phyloP scores from a whole-genome alignment of 257 asterid genomes.

The Oldenlandia corymbosa region DNA sequence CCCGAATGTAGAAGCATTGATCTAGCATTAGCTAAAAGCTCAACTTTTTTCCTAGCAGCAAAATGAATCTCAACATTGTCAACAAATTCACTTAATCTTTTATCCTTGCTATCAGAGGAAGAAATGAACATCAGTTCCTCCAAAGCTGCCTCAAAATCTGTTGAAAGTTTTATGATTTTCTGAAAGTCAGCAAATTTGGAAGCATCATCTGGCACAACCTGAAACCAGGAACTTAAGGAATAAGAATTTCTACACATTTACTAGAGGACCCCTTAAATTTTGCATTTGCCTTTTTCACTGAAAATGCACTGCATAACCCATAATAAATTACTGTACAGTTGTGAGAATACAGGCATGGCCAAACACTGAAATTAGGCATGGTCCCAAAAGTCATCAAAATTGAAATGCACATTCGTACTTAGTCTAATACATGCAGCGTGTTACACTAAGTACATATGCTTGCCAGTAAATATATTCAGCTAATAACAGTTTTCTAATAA shows the following conservation, averaged over 20 bases:
- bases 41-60: conserved; percentile 79
- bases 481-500: too few species aligned
- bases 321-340: neutral
- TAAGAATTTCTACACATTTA: conserved; percentile 8
- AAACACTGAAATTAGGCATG: too few species aligned
- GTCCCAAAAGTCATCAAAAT: neutral
- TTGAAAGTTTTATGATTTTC: conserved; percentile 62
- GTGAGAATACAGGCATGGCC: neutral
- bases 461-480: too few species aligned
- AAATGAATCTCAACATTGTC: conserved; percentile 94
- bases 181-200: conserved; percentile 91
- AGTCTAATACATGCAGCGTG: neutral
- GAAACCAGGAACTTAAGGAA: conserved; percentile 27
- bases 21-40: conserved; percentile 86
- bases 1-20: conserved; percentile 60
- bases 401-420: neutral
- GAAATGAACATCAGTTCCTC: conserved; percentile 70
- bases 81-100: conserved; percentile 70
- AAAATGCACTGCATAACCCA: too few species aligned
- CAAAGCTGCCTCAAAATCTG: conserved; percentile 69
- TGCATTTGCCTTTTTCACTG: too few species aligned
- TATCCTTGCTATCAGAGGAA: conserved; percentile 60
- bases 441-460: too few species aligned
- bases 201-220: conserved; percentile 95
- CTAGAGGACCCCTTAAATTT: too few species aligned